Base-by-base conservation (phyloP, 2,329 filamentous ascomycete species). In the Trematosphaeria pertusa region DNA sequence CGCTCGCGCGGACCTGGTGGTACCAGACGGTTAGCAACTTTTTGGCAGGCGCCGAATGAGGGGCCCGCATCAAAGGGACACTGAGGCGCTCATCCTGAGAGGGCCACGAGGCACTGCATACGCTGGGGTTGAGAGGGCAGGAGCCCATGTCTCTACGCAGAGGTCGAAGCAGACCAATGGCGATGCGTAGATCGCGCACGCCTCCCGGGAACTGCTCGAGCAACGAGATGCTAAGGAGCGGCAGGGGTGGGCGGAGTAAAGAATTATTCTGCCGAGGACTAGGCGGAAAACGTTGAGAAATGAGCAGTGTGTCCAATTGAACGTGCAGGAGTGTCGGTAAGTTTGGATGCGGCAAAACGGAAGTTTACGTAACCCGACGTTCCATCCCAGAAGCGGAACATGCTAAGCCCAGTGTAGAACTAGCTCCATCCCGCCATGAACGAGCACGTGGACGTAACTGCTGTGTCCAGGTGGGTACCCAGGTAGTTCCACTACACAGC, bases 61-160 rank as follows among this genome's bases (percentile, higher is more conserved):
- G 57, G 53, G 59, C 57, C 52, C 53, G 45, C 53, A 48, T 53
- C 47, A 50, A 34, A 44, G 48, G 45, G 54, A 52, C 46, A 56
- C 56, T 50, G 58, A 46, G 49, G 58, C 34, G 46, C 45, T 62
- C 55, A 57, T 64, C 58, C 52, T 56, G 49, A 62, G 60, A 62
- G 51, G 64, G 59, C 63, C 63, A 66, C 66, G 65, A 70, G 63
- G 62, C 56, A 52, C 47, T 64, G 66, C 65, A 65, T 62, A 56
- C 46, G 54, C 52, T 61, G 62, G 59, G 59, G 54, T 43, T 42
- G 37, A 33, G 30, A 56, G 57, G 57, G 54, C 46, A 60, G 37
- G 48, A 50, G 58, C 56, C 53, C 61, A 63, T 65, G 56, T 57
- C 57, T 55, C 64, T 65, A 47, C 30, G 21, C 48, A 56, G 45